phyloP scores from a whole-genome alignment of 768 basidiomycete genomes.

The Tephrocybe sp. region DNA sequence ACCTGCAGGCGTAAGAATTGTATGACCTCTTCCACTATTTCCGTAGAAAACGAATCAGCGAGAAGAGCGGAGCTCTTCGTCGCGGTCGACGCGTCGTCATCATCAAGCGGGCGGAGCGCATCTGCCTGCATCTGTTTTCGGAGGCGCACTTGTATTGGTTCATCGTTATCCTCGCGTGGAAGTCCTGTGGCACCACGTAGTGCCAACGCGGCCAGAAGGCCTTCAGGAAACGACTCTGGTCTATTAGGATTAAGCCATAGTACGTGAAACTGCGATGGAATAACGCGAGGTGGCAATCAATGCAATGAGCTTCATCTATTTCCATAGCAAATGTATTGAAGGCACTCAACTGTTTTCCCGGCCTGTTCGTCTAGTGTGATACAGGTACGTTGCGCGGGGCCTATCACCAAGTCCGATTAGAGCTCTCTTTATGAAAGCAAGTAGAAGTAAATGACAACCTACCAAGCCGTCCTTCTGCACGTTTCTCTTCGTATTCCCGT shows the following conservation, averaged over 20 bases:
- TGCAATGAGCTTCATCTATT: background rate
- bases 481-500: conserved; percentile 72
- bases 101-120: conserved; percentile 54
- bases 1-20: conserved; percentile 70
- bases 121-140: conserved; percentile 74
- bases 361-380: conserved; percentile 69
- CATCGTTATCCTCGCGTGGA: conserved; percentile 24
- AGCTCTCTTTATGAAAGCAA: background rate
- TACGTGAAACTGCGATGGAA: conserved; percentile 65
- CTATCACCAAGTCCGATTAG: conserved; percentile 20
- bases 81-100: conserved; percentile 35
- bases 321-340: conserved; percentile 1
- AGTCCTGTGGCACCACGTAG: conserved; percentile 29
- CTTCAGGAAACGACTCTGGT: conserved; percentile 62
- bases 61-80: conserved; percentile 21
- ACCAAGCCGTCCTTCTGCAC: conserved; percentile 67
- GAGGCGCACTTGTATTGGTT: conserved; percentile 48
- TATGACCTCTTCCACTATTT: conserved; percentile 62
- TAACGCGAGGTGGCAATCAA: background rate
- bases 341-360: conserved; percentile 46
- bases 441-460: conserved; percentile 13
- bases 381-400: conserved; percentile 73
- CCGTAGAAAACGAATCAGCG: conserved; percentile 39
- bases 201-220: conserved; percentile 55
- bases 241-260: conserved; percentile 74